Conservation (phyloP, 495 filamentous ascomycete genomes). For the Copromyces sp. region DNA sequence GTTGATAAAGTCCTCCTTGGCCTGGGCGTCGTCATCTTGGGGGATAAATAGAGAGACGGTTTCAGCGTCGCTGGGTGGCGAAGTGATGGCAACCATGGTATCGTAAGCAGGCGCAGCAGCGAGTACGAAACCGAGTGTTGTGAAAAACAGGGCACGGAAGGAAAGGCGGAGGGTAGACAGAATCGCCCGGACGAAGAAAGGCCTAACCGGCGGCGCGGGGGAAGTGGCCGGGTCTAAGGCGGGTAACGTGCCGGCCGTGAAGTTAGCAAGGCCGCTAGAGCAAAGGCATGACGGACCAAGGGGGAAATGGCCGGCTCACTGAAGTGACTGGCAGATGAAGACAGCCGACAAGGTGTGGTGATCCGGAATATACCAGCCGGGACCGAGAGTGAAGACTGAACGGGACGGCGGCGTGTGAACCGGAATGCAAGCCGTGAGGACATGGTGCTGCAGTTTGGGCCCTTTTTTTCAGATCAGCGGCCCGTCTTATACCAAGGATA, state of each 20-base stretch:
- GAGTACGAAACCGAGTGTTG: slow-evolving; percentile 45
- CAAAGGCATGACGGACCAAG: background rate
- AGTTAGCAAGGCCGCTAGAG: background rate
- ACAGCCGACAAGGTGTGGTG: background rate
- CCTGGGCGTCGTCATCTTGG: slow-evolving; percentile 44
- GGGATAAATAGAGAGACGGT: slow-evolving; percentile 58
- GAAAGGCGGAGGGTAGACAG: slow-evolving; percentile 14
- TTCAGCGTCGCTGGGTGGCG: slow-evolving; percentile 58
- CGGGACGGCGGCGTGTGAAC: slow-evolving; percentile 3
- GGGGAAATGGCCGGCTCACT: background rate
- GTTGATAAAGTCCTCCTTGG: slow-evolving; percentile 62
- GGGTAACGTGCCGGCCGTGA: background rate
- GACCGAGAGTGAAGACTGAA: slow-evolving; percentile 2
- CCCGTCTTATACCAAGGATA: background rate
- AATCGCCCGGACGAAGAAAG: slow-evolving; percentile 16
- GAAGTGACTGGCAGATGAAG: background rate
- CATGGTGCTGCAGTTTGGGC: slow-evolving; percentile 5
- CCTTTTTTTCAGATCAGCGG: background rate
- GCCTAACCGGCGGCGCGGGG: background rate
- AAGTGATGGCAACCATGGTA: slow-evolving; percentile 35
- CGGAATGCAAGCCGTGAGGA: slow-evolving; percentile 6
- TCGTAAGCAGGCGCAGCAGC: slow-evolving; percentile 37
- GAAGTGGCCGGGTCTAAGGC: background rate
- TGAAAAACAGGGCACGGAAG: slow-evolving; percentile 33
- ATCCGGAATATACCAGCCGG: slow-evolving; percentile 1